These are phyloP conservation scores for Bisporella sp. DNA, from an alignment of 2,329 filamentous ascomycete species.

Conservation along the genomic window DNA sequence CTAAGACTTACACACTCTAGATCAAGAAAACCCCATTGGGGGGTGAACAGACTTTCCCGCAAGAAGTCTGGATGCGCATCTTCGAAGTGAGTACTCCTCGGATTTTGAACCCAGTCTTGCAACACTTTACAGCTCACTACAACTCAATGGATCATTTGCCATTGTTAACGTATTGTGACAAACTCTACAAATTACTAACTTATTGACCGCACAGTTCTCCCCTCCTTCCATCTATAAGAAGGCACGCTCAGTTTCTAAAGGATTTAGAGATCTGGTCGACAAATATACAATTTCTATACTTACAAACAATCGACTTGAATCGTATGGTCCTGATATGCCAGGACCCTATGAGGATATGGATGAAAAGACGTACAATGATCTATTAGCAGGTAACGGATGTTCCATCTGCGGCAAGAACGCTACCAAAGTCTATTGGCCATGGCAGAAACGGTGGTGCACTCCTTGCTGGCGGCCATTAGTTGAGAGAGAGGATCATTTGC, in stretches of 20 bases:
- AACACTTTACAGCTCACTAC: no score
- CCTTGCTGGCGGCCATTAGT: slow-evolving; percentile 22
- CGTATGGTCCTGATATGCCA: slow-evolving; percentile 24
- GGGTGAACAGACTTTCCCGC: neutral
- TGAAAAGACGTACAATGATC: slow-evolving; percentile 21
- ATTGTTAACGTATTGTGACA: no score
- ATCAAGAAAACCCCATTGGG: no score
- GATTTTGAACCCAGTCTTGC: no score
- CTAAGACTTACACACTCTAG: no score
- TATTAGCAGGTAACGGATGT: slow-evolving; percentile 25
- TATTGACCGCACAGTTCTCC: slow-evolving; percentile 13
- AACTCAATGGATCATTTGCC: no score
- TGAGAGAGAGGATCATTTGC: slow-evolving; percentile 23
- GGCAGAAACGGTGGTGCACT: slow-evolving; percentile 24
- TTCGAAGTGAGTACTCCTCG: no score
- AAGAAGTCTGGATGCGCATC: no score
- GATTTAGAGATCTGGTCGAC: slow-evolving; percentile 16
- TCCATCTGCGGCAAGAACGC: slow-evolving; percentile 19
- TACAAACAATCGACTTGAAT: slow-evolving; percentile 23
- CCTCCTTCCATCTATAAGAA: slow-evolving; percentile 25
- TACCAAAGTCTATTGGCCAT: slow-evolving; percentile 26
- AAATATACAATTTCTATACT: slow-evolving; percentile 19
- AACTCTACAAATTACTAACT: no score
- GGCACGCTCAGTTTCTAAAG: slow-evolving; percentile 17
- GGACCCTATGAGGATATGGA: slow-evolving; percentile 13